Conservation (phyloP, 495 filamentous ascomycete species). For the Hypoxylon lienhwacheense region DNA sequence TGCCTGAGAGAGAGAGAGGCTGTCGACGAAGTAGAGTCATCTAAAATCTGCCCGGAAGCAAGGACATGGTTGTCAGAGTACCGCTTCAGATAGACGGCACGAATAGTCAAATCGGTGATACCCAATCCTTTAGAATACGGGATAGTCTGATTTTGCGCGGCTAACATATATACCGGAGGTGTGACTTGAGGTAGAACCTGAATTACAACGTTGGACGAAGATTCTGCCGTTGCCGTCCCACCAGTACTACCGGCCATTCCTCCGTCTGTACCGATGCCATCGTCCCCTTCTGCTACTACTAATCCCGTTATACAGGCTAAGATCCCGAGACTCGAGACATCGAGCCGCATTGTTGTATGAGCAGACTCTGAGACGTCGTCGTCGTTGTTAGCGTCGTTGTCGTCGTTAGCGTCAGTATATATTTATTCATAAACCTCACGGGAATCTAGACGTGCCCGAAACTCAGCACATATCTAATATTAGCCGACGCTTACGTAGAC, state of each 20-base stretch:
- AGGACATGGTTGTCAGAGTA: conserved; percentile 6
- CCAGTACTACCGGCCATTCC: neutral
- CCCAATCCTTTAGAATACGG: neutral
- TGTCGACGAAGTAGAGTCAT: too few relatives aligned
- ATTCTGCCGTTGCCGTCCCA: conserved; percentile 2
- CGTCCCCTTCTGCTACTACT: conserved; percentile 11
- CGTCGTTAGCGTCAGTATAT: too few relatives aligned
- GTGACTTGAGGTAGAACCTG: neutral
- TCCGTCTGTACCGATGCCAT: neutral
- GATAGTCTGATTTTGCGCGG: neutral
- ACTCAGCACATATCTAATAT: conserved; percentile 23
- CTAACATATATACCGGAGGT: conserved; percentile 3
- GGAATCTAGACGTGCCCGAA: conserved; percentile 25
- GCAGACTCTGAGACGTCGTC: conserved; percentile 12
- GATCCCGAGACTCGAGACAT: conserved; percentile 32
- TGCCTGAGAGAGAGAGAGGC: too few relatives aligned
- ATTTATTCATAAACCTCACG: conserved; percentile 26
- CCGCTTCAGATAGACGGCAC: conserved; percentile 10
- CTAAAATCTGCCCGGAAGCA: neutral
- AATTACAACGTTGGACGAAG: conserved; percentile 12
- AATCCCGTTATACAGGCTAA: conserved; percentile 29
- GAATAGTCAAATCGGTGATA: conserved; percentile 12
- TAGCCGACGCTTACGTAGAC: neutral
- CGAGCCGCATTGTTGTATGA: conserved; percentile 36
- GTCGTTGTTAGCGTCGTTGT: too few relatives aligned